Evolutionary conservation across 2,329 filamentous ascomycete genomes (phyloP).

Genomic region (Fusarium caatingaense): DNA sequence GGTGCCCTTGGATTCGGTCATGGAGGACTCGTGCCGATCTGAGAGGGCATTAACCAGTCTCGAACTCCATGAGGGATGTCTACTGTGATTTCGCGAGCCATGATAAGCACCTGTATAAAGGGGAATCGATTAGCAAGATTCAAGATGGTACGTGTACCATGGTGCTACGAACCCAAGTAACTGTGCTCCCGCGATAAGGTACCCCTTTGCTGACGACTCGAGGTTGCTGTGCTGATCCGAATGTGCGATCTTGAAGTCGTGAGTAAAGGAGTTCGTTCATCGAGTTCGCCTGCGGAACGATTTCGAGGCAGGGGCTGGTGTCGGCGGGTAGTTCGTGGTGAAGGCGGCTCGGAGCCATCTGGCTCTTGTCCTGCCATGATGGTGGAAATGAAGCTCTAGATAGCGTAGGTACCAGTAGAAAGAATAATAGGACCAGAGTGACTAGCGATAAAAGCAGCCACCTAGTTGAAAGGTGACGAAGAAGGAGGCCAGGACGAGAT

Average conservation of each 20-base stretch:
- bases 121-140: constrained; percentile 17
- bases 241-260: constrained; percentile 55
- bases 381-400: constrained; percentile 4
- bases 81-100: constrained; percentile 63
- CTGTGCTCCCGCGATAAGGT: constrained; percentile 57
- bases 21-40: constrained; percentile 64
- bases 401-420: background rate
- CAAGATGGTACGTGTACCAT: background rate
- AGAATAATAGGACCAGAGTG: background rate
- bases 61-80: constrained; percentile 68
- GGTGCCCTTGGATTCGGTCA: constrained; percentile 73
- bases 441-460: background rate
- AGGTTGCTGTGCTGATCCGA: constrained; percentile 52
- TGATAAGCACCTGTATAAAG: constrained; percentile 52
- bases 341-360: constrained; percentile 50
- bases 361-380: constrained; percentile 50
- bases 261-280: constrained; percentile 60
- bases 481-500: background rate
- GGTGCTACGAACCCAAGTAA: constrained; percentile 52
- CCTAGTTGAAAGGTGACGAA: background rate
- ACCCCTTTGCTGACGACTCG: constrained; percentile 42
- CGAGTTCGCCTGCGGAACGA: constrained; percentile 49
- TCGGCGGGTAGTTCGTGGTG: constrained; percentile 49
- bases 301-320: constrained; percentile 43
- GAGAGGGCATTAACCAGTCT: constrained; percentile 72